Conservation (phyloP, 2,329 filamentous ascomycete genomes). For the Geoglossum cookeanum region DNA sequence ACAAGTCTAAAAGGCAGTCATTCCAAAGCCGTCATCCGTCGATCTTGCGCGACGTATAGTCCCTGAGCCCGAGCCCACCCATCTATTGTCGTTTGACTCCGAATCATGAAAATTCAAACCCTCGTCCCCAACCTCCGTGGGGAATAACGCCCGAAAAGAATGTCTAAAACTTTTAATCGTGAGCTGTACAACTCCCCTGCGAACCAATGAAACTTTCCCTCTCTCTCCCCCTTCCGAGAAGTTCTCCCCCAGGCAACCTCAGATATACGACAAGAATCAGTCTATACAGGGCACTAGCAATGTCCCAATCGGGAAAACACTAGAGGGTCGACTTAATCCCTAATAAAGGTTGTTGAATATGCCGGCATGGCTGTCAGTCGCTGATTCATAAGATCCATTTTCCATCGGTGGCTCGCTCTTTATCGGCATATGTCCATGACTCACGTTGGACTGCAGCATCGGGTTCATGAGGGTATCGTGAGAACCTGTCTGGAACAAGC, state of each 20-base stretch:
- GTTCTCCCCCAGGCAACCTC: neutral
- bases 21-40: neutral
- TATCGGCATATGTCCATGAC: constrained; percentile 18
- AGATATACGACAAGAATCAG: neutral
- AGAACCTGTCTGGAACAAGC: constrained; percentile 59
- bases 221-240: neutral
- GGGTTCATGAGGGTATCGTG: constrained; percentile 44
- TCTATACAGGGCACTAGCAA: neutral
- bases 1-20: constrained; percentile 1
- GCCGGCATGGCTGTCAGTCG: neutral
- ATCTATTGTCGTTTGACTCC: neutral
- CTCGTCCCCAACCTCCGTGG: neutral
- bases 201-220: neutral
- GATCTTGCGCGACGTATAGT: neutral
- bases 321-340: neutral
- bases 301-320: neutral
- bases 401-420: constrained; percentile 45
- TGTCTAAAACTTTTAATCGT: neutral
- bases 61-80: neutral
- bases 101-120: neutral
- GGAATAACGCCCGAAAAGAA: neutral
- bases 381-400: constrained; percentile 17
- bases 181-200: neutral
- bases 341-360: neutral
- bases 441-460: constrained; percentile 42